A percentile compares a stretch with the other conserved stretches of the same genome.
Conservation (phyloP, 495 filamentous ascomycete genomes). For the Talaromyces stipitatus region DNA sequence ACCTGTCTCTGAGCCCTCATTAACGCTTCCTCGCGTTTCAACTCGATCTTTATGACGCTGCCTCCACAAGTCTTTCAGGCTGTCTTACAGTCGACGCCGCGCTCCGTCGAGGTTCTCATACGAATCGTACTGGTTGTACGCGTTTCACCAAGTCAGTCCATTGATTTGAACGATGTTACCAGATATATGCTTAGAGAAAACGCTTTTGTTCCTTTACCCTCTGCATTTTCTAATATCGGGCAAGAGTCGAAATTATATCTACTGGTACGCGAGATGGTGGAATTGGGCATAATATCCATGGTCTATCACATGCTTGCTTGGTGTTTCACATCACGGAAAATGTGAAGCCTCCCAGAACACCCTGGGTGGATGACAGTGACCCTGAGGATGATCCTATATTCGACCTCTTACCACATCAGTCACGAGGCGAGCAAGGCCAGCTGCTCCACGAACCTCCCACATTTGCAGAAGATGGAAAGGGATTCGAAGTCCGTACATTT, state of each 20-base stretch:
- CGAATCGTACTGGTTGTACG: not conserved
- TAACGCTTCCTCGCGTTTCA: not conserved
- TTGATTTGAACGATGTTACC: not conserved
- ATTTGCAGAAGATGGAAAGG: too few species aligned
- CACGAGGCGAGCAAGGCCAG: not conserved
- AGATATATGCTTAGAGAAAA: not conserved
- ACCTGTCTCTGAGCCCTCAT: not conserved
- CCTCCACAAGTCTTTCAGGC: not conserved
- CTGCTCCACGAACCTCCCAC: too few species aligned
- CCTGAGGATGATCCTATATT: not conserved
- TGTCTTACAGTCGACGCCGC: not conserved
- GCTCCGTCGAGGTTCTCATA: not conserved
- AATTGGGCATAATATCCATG: not conserved
- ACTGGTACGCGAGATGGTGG: not conserved
- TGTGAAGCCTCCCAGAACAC: too few species aligned
- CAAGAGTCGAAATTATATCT: not conserved
- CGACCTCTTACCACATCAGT: not conserved
- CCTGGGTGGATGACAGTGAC: too few species aligned
- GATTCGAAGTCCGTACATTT: too few species aligned
- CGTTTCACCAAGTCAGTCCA: not conserved
- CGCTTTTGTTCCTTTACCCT: not conserved
- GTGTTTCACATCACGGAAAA: not conserved
- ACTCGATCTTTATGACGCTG: not conserved
- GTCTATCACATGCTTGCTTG: not conserved
- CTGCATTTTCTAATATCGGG: not conserved